Base-by-base conservation (phyloP, 257 asterid genomes). In the Cynanchum wilfordii region DNA sequence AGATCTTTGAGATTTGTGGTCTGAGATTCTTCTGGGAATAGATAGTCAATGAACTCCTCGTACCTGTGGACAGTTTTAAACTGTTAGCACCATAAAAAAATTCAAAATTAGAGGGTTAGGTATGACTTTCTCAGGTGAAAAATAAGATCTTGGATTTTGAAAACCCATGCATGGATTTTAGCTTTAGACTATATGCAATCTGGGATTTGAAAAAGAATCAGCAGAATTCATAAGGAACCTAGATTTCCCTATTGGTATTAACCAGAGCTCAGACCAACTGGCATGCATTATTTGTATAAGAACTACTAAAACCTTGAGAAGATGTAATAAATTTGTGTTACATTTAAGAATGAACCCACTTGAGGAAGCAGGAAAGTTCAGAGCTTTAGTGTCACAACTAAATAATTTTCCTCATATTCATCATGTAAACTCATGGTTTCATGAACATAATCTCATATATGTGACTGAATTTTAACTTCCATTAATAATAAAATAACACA, bases 1-100 rank as follows among this genome's bases (percentile, higher is more conserved):
- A 74, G 36, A 91, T 89, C 76, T 90, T n/a, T 94, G 17, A 94
- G 89, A 59, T 86, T 86, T 3, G 96, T 83, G 1, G 90, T 82
- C 67, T 85, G 92, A 1, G 89, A 79, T 73, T 94, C 99, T 80
- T 94, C 99, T 3, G 99, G 99, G 90, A 89, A 94, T 0, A 91
- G 81, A 71, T 94, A 94, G 77, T 94, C 99, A 2, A 84, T 80
- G 65, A 85, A 94, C 87, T 94, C 99, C 89, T 94, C 98, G 0
- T 82, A 87, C 85, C 98, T 89, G n/a, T n/a, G 90, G 81, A 85
- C 16, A 63, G 19, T 74, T 75, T 66, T 0, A n/a, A 69, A 72
- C 29, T 33, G 64, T 81, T 68, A 83, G 78, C 63, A 62, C 33
- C 47, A 33, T 33, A 74, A 36, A 65, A 70, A 24, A 72, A 10